phyloP scores from a whole-genome alignment of 148 eudicot genomes.

The Nepenthes gracilis region DNA sequence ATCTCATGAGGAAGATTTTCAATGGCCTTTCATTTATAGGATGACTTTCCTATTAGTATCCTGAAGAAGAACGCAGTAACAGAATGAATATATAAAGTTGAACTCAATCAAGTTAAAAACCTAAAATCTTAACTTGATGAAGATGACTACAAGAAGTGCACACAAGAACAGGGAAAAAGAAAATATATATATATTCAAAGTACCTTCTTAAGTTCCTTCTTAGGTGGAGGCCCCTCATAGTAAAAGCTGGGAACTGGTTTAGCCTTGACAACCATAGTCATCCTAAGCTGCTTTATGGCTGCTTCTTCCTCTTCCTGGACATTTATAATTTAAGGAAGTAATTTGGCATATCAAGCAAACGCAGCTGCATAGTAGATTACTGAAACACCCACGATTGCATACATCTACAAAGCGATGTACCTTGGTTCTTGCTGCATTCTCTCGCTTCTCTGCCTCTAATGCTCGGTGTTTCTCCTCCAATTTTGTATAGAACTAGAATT shows the following conservation, averaged over 20 bases:
- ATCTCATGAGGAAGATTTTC: too few relatives aligned
- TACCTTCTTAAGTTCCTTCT: conserved; percentile 93
- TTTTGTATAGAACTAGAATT: conserved; percentile 59
- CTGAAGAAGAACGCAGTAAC: too few relatives aligned
- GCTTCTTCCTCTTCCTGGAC: conserved; percentile 77
- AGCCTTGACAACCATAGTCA: conserved; percentile 66
- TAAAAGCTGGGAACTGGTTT: conserved; percentile 85
- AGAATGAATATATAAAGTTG: too few relatives aligned
- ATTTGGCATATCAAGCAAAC: background rate
- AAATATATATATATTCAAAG: background rate
- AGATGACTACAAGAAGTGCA: background rate
- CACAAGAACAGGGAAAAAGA: background rate
- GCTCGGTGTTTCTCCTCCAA: conserved; percentile 86
- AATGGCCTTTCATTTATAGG: too few relatives aligned
- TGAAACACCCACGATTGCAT: background rate
- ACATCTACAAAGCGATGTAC: conserved; percentile 24
- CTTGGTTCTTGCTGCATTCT: conserved; percentile 78
- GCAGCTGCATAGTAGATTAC: background rate
- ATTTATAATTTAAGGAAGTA: background rate
- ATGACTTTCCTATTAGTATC: too few relatives aligned
- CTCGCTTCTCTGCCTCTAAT: conserved; percentile 66
- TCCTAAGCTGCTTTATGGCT: conserved; percentile 75
- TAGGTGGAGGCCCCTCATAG: conserved; percentile 85
- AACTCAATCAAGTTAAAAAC: too few relatives aligned
- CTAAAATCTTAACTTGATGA: too few relatives aligned